phyloP scores from a whole-genome alignment of 2,329 filamentous ascomycete genomes.

The Cadophora malorum region DNA sequence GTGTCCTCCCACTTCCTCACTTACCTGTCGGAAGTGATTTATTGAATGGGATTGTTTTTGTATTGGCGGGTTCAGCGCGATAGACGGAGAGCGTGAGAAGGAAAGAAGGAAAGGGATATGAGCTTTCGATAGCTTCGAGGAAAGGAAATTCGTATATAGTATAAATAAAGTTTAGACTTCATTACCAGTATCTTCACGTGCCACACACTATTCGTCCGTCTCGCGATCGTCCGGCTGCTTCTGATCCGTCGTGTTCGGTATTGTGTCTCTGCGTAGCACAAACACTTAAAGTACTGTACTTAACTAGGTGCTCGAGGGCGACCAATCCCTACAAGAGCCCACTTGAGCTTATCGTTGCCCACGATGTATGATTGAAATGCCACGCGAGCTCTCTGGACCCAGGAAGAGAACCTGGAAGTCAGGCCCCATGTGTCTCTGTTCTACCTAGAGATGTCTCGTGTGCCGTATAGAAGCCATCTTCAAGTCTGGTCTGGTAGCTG shows the following conservation, averaged over 20 bases:
- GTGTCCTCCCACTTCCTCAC: not conserved
- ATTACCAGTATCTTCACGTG: not conserved
- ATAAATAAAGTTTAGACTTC: conserved; percentile 17
- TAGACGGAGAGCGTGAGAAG: not conserved
- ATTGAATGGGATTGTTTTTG: not conserved
- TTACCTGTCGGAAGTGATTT: not conserved
- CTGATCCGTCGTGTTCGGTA: not conserved
- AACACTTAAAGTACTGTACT: no score
- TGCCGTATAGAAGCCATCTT: no score
- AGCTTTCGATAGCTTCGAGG: no score
- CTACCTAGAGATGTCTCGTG: no score
- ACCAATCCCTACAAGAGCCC: no score
- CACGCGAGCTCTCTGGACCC: no score
- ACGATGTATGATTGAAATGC: no score
- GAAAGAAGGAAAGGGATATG: not conserved
- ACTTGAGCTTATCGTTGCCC: no score
- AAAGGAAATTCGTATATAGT: conserved; percentile 12
- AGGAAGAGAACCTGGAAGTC: no score
- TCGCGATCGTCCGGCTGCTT: not conserved
- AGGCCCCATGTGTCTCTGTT: no score
- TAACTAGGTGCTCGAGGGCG: no score
- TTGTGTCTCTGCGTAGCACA: not conserved
- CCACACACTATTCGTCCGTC: not conserved
- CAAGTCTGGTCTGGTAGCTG: no score
- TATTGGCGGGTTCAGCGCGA: not conserved